A percentile compares a stretch with the other conserved stretches of the same genome.
phyloP scores from a whole-genome alignment of 2,329 filamentous ascomycete species.

The Cladosporium halotolerans region DNA sequence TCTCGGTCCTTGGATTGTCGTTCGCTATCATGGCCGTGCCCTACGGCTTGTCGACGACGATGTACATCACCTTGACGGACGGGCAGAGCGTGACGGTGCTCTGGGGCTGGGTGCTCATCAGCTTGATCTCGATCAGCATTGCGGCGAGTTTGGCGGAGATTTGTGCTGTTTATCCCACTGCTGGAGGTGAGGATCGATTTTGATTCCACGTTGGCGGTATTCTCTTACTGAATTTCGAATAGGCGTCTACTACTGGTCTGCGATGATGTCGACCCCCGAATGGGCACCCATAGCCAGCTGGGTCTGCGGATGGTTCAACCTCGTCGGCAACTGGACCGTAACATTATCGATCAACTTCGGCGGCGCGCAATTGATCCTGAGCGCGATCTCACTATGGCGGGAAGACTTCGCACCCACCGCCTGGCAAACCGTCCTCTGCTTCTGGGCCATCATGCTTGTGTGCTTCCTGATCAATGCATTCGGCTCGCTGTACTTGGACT shows the following conservation, averaged over 20 bases:
- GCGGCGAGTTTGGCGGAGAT: conserved; percentile 64
- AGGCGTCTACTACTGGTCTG: conserved; percentile 62
- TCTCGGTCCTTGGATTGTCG: conserved; percentile 62
- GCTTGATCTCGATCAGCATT: conserved; percentile 57
- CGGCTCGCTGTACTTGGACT: conserved; percentile 54
- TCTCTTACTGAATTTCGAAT: background rate
- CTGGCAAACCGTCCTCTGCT: conserved; percentile 65
- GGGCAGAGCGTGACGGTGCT: conserved; percentile 63
- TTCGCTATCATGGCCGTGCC: conserved; percentile 72
- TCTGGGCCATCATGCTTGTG: conserved; percentile 64
- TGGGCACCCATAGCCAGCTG: conserved; percentile 63
- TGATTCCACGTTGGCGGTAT: background rate
- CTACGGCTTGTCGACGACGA: conserved; percentile 61
- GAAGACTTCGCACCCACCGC: conserved; percentile 60
- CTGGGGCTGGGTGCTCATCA: conserved; percentile 64
- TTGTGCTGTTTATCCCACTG: conserved; percentile 61
- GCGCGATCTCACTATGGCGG: conserved; percentile 63
- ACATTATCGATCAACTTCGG: conserved; percentile 61
- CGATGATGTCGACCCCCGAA: conserved; percentile 59
- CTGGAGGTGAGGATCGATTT: conserved; percentile 40
- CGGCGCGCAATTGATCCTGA: conserved; percentile 63
- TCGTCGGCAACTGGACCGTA: conserved; percentile 69
- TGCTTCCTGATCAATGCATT: conserved; percentile 62
- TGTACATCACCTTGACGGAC: conserved; percentile 62
- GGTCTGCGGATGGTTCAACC: conserved; percentile 64